A percentile compares a stretch with the other conserved stretches of the same genome.
Evolutionary conservation across 2,329 filamentous ascomycete genomes (phyloP).

Genomic region (Colletotrichum sp.): DNA sequence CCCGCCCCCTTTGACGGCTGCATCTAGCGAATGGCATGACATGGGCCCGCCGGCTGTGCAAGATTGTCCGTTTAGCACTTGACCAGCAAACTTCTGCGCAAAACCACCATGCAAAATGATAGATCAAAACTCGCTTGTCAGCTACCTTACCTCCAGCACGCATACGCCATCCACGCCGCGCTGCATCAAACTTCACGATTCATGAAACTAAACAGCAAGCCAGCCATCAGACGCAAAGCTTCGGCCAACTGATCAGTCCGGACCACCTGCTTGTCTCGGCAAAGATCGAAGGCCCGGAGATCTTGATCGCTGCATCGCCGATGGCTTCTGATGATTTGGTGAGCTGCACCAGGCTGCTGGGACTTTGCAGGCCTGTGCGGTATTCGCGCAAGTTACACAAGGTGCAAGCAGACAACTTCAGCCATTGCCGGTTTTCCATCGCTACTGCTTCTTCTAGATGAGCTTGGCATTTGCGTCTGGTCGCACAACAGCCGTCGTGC

Average conservation of each 20-base stretch:
- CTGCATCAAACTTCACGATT: background rate
- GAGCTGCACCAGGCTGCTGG: background rate
- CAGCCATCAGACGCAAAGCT: background rate
- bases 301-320: constrained; percentile 3
- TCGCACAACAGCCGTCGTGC: background rate
- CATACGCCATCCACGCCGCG: background rate
- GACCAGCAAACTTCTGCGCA: background rate
- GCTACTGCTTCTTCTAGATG: background rate
- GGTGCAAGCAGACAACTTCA: background rate
- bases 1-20: background rate
- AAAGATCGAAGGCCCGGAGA: constrained; percentile 14
- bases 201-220: background rate
- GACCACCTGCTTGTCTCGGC: constrained; percentile 2
- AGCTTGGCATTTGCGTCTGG: background rate
- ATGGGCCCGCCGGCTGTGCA: background rate
- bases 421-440: background rate
- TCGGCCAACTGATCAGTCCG: background rate
- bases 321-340: background rate
- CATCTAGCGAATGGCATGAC: background rate
- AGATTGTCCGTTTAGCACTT: background rate
- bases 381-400: background rate
- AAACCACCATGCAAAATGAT: constrained; percentile 7
- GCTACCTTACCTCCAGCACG: background rate
- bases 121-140: constrained; percentile 16
- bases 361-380: background rate